Base-by-base conservation (phyloP, 2,329 filamentous ascomycete species). In the Aspergillus clavatus region DNA sequence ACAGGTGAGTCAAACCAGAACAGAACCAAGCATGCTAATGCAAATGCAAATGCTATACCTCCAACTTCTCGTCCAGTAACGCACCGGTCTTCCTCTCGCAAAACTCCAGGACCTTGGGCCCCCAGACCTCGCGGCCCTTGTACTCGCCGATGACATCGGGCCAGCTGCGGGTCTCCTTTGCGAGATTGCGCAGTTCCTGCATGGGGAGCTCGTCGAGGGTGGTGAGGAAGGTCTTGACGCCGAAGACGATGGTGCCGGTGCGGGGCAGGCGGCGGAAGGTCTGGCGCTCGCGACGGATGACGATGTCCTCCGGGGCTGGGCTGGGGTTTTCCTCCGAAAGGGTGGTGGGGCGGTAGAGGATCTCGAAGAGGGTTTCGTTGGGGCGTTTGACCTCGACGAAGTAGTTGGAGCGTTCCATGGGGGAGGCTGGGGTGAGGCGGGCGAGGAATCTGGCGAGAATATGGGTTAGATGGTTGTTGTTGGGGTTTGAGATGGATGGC, bases 211-310 rank as follows among this genome's bases (percentile, higher is more conserved):
- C 66, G 3, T 66, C 60, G 5, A 76, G 51, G 0, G 62, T 62
- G 2, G 68, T 66, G 38, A 78, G 58, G 7, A 67, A 68, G 0
- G 75, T 78, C 48, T 72, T 71, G 7, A 77, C 74, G 0, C 72
- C 72, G 50, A 78, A 76, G 3, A 78, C 61, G 1, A 79, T 67
- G 0, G 73, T 68, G 0, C 64, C 65, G 0, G 68, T 70, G 1
- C 63, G 63, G 2, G 70, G 70, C 6, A 79, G 54, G 1, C 70
- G 61, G 4, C 66, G 68, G 50, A 79, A 79, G 0, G 71, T 75
- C 49, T 78, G 75, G 12, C 71, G 60, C 53, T 78, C 75, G 16
- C 70, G 67, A 4, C 76, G 69, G 31, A 79, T 63, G 40, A 74
- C 59, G 16, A 78, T 68, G 22, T 74, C 63, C 0, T 67, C 64